A percentile compares a stretch with the other conserved stretches of the same genome.
These are phyloP conservation scores for Cryptococcus maquisensis DNA, from an alignment of 1,284 basidiomycete species.

Conservation along the genomic window DNA sequence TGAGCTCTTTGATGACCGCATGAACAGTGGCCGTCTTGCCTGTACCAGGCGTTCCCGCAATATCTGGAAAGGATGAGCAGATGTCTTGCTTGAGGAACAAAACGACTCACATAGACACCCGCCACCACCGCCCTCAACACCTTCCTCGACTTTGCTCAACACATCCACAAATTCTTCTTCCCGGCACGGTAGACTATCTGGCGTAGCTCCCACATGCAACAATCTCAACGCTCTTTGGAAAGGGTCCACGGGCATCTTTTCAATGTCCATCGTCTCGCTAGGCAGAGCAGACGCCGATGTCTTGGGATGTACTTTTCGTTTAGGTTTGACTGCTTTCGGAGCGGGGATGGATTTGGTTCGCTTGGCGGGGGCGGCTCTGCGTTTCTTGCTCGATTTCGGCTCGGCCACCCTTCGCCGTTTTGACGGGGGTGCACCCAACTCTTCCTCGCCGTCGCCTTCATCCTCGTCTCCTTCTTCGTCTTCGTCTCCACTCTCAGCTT, in stretches of 20 bases:
- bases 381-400: constrained; percentile 4
- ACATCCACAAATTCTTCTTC: constrained; percentile 81
- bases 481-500: constrained; percentile 11
- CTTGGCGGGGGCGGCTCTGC: constrained; percentile 1
- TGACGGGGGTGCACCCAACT: neutral
- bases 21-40: constrained; percentile 98
- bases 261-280: constrained; percentile 19
- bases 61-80: constrained; percentile 57
- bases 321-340: constrained; percentile 1
- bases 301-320: constrained; percentile 29
- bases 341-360: constrained; percentile 4
- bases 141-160: constrained; percentile 71
- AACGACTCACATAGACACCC: constrained; percentile 81
- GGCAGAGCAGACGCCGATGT: constrained; percentile 32
- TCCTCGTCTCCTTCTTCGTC: constrained; percentile 15
- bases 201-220: constrained; percentile 88
- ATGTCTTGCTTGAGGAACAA: neutral
- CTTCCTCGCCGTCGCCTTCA: constrained; percentile 15
- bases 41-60: constrained; percentile 95
- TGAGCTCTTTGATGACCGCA: constrained; percentile 80
- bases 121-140: constrained; percentile 87
- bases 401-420: constrained; percentile 2
- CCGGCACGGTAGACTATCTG: constrained; percentile 83
- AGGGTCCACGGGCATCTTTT: constrained; percentile 62
- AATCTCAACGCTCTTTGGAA: constrained; percentile 81